phyloP scores from a whole-genome alignment of 2,329 filamentous ascomycete genomes.

The Pseudopithomyces maydicus region DNA sequence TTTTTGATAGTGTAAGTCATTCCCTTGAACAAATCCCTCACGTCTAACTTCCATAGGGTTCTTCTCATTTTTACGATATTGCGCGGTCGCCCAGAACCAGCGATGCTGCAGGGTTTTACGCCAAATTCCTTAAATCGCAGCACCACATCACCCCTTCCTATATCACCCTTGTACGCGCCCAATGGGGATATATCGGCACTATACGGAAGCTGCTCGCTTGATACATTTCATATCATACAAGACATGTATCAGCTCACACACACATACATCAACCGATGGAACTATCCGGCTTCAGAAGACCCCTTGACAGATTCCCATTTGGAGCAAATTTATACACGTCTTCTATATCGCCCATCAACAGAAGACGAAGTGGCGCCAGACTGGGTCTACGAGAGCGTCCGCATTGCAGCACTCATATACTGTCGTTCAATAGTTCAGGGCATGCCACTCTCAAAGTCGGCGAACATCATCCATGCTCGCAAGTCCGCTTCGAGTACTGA shows the following conservation, averaged over 20 bases:
- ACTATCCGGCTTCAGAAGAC: conserved; percentile 13
- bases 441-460: conserved; percentile 29
- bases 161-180: conserved; percentile 31
- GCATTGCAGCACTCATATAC: conserved; percentile 39
- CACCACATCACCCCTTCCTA: conserved; percentile 7
- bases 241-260: conserved; percentile 34
- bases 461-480: conserved; percentile 19
- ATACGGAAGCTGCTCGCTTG: conserved; percentile 22
- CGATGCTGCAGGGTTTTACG: conserved; percentile 21
- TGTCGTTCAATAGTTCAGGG: conserved; percentile 35
- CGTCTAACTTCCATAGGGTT: conserved; percentile 18
- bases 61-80: conserved; percentile 30
- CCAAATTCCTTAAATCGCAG: conserved; percentile 13
- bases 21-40: neutral
- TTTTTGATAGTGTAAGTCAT: conserved; percentile 35
- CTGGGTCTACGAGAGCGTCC: conserved; percentile 39
- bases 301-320: conserved; percentile 27
- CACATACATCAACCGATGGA: conserved; percentile 25
- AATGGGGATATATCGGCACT: conserved; percentile 21
- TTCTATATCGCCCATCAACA: conserved; percentile 21
- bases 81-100: conserved; percentile 25
- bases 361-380: conserved; percentile 21
- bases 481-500: conserved; percentile 11
- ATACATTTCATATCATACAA: conserved; percentile 27
- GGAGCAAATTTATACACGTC: conserved; percentile 30